phyloP scores from a whole-genome alignment of 2,329 filamentous ascomycete genomes.

The Stagonosporopsis chrysanthemi region DNA sequence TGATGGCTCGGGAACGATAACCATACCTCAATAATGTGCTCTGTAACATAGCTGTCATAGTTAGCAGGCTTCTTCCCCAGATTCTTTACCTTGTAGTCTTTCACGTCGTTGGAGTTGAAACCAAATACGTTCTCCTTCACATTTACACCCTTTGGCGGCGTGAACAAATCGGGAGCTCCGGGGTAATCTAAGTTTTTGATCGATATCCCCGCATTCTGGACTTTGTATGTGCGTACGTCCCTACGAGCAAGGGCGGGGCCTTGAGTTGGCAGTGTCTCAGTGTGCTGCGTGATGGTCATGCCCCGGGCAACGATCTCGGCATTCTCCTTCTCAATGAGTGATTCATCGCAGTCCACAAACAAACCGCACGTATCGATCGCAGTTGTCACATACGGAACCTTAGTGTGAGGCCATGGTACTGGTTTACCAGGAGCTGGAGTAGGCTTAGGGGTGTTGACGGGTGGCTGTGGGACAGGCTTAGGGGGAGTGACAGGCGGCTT shows the following conservation, averaged over 20 bases:
- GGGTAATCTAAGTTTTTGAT: slow-evolving; percentile 8
- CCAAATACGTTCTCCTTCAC: neutral
- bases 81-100: neutral
- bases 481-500: neutral
- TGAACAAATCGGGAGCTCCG: neutral
- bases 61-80: neutral
- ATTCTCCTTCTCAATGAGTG: neutral
- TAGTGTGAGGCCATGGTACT: neutral
- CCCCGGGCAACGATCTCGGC: neutral
- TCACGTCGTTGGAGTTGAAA: neutral
- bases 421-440: neutral
- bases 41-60: neutral
- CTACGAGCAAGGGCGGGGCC: neutral
- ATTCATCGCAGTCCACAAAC: slow-evolving; percentile 3
- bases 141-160: neutral
- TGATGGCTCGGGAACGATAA: no score
- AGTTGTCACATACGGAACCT: neutral
- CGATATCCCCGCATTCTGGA: neutral
- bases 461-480: neutral
- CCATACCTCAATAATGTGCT: neutral
- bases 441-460: neutral
- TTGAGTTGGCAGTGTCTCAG: neutral
- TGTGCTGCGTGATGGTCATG: neutral
- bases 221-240: neutral
- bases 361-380: slow-evolving; percentile 5